Evolutionary conservation across 202 grass and related monocot species (phyloP).

Genomic region (Panicum virgatum): DNA sequence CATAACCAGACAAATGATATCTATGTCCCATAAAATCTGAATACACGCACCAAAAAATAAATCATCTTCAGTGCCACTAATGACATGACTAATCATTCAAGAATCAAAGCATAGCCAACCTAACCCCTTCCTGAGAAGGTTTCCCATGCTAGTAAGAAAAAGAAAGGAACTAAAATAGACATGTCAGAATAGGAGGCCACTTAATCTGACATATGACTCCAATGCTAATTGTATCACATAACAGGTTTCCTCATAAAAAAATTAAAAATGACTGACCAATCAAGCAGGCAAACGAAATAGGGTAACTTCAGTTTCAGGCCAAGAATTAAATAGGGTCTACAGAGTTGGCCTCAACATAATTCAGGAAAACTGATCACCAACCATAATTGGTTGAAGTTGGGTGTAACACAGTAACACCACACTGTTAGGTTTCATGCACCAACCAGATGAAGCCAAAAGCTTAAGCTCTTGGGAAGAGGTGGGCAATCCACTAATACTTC

Average conservation of each 20-base stretch:
- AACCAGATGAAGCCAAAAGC: no score
- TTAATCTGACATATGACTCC: not conserved
- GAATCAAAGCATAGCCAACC: not conserved
- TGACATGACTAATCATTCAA: not conserved
- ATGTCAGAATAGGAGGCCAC: not conserved
- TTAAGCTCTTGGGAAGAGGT: no score
- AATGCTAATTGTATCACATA: no score
- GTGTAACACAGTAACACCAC: no score
- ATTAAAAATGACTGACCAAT: not conserved
- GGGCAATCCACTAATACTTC: no score
- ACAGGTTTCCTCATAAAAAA: no score
- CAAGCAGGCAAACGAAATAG: not conserved
- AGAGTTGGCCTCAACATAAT: not conserved
- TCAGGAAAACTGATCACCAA: not conserved
- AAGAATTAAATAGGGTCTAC: not conserved
- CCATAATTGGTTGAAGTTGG: not conserved
- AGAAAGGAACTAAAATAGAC: not conserved
- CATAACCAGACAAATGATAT: not conserved
- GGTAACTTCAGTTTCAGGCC: not conserved
- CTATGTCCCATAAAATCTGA: not conserved
- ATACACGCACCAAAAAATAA: not conserved
- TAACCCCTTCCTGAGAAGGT: not conserved
- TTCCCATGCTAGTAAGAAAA: not conserved
- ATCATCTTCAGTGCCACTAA: not conserved
- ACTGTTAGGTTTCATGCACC: no score